Base-by-base conservation (phyloP, 2,329 filamentous ascomycete genomes). In the Orbilia ellipsospora region DNA sequence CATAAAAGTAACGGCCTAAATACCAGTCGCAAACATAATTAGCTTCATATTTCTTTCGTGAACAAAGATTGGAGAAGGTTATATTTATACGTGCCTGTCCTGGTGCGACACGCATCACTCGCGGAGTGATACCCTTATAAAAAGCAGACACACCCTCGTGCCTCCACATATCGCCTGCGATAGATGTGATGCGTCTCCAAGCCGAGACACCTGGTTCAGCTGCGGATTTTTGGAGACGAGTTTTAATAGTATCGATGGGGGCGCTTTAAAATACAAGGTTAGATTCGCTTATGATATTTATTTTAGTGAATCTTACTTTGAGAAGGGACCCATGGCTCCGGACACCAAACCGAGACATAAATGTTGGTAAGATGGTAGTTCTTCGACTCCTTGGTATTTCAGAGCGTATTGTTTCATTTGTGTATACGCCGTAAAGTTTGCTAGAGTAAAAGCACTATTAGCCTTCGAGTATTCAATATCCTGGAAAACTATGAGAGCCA, bases 221-320 rank as follows among this genome's bases (percentile, higher is more conserved):
- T 0, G 93, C 92, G 61, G 90, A 95, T 84, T 93, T 95, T 83
- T 99, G 95, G 82, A 99, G 84, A 60, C 95, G 87, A 50, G 95
- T 99, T 89, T 99, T 99, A 86, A 99, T 98, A 45, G 95, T 99
- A 81, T 99, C 95, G 82, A 99, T 98, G 20, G 95, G 95, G 28
- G 96, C 95, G 82, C 99, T 74, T 54, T 48, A 10, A 12, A 23
- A 40, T 10, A 36, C 6, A 7, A 57, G 12, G 8, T 44, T 31
- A 56, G 31, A 12, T 31, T 45, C 20, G 44, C 13, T 54, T 2
- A 2, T 50, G n/a, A 42, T 4, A 52, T 15, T 12, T 12, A 2
- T 48, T 66, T 18, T 26, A 4, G 1, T 4, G 1, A 23, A 16
- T 44, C 70, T 42, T 51, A 74, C 70, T 75, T 99, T 80, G 92